phyloP scores from a whole-genome alignment of 345 rosid genomes.

The Zanthoxylum bungeanum region DNA sequence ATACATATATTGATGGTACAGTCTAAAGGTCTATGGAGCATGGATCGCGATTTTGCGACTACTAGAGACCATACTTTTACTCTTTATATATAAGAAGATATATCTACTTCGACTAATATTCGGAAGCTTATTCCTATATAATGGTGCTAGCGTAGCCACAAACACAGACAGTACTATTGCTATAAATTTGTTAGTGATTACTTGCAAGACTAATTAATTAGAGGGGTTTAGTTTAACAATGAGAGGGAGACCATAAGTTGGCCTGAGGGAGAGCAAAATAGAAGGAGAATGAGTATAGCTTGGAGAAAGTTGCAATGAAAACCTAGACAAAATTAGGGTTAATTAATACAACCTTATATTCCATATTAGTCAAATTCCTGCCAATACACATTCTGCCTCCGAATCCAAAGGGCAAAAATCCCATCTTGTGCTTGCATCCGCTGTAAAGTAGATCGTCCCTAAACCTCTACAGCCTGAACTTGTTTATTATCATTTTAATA shows the following conservation, averaged over 20 bases:
- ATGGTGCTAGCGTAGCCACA: too few species aligned
- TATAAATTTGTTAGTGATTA: too few species aligned
- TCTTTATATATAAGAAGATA: too few species aligned
- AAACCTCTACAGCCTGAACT: conserved; percentile 87
- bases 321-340: conserved; percentile 61
- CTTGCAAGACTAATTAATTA: too few species aligned
- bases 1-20: too few species aligned
- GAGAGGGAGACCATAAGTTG: conserved; percentile 67
- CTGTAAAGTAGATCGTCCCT: conserved; percentile 47
- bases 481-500: too few species aligned
- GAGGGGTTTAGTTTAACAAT: conserved; percentile 51
- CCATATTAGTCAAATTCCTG: conserved; percentile 64
- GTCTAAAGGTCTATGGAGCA: too few species aligned
- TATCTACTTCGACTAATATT: too few species aligned
- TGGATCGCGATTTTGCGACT: too few species aligned
- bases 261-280: conserved; percentile 70
- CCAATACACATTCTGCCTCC: conserved; percentile 97
- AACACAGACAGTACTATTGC: too few species aligned
- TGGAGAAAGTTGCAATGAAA: conserved; percentile 62
- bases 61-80: too few species aligned
- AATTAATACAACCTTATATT: conserved; percentile 74
- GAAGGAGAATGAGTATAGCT: conserved; percentile 66
- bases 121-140: too few species aligned
- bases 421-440: conserved; percentile 87
- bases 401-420: conserved; percentile 88